phyloP scores from a whole-genome alignment of 495 filamentous ascomycete species.

The Talaromyces ruber region DNA sequence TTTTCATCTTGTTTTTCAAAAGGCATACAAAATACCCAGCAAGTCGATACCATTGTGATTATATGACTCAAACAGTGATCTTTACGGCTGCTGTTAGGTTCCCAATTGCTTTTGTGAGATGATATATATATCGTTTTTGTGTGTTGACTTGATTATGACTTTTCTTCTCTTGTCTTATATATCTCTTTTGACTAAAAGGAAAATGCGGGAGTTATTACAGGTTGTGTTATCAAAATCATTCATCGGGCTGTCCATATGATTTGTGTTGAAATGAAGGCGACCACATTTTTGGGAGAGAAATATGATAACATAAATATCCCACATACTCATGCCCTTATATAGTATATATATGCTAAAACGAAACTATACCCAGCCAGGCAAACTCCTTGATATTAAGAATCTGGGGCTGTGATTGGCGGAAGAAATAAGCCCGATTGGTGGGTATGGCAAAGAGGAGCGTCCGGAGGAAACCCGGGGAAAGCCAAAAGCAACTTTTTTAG shows the following conservation, averaged over 20 bases:
- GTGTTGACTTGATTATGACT: not conserved
- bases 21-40: not conserved
- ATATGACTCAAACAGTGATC: not conserved
- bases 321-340: not conserved
- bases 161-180: not conserved
- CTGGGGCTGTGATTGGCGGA: not conserved
- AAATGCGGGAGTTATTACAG: not conserved
- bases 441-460: not conserved
- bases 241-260: not conserved
- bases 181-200: not conserved
- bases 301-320: not conserved
- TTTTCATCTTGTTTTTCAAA: not conserved
- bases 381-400: not conserved
- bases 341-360: too few species aligned
- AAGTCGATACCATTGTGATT: not conserved
- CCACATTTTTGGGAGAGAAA: not conserved
- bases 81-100: not conserved
- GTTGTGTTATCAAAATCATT: not conserved
- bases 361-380: not conserved
- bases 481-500: not conserved
- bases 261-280: not conserved
- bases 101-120: not conserved
- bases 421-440: slow-evolving; percentile 2
- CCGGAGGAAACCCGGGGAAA: slow-evolving; percentile 6
- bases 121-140: not conserved